A percentile compares a stretch with the other conserved stretches of the same genome.
Evolutionary conservation across 2,329 filamentous ascomycete genomes (phyloP).

Genomic region (Aspergillus caelatus): DNA sequence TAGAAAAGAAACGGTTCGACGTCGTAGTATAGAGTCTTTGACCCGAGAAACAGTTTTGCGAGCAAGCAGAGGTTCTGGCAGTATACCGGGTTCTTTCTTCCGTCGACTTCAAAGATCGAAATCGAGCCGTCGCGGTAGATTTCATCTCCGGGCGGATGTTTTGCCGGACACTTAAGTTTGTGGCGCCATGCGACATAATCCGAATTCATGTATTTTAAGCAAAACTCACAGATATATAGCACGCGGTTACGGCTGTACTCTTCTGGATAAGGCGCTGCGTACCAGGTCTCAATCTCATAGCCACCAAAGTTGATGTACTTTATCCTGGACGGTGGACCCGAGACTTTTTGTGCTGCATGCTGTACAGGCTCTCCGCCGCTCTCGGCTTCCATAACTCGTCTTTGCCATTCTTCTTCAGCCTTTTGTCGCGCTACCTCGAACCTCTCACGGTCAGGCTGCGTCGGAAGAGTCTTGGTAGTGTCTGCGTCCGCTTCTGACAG

Average conservation of each 20-base stretch:
- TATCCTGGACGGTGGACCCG: conserved; percentile 91
- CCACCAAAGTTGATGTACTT: conserved; percentile 98
- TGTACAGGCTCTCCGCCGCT: conserved; percentile 64
- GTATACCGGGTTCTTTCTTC: conserved; percentile 89
- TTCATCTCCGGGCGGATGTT: conserved; percentile 95
- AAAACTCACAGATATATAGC: conserved; percentile 99
- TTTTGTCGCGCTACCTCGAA: conserved; percentile 90
- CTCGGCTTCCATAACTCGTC: conserved; percentile 64
- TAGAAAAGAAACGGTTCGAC: conserved; percentile 99
- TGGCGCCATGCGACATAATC: conserved; percentile 98
- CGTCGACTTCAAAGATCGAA: conserved; percentile 97
- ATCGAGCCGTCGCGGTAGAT: conserved; percentile 95
- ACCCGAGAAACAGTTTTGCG: conserved; percentile 94
- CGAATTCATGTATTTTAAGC: conserved; percentile 98
- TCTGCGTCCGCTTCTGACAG: conserved; percentile 87
- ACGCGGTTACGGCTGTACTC: conserved; percentile 97
- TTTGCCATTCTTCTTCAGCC: conserved; percentile 89
- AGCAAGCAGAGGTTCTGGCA: conserved; percentile 94
- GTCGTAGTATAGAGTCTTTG: conserved; percentile 98
- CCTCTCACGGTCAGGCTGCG: conserved; percentile 74
- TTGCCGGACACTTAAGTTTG: conserved; percentile 94
- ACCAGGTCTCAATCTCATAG: conserved; percentile 98
- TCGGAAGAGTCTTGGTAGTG: conserved; percentile 83
- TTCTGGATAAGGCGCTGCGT: conserved; percentile 95
- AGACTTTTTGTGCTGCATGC: conserved; percentile 72